A percentile compares a stretch with the other conserved stretches of the same genome.
Conservation (phyloP, 179 eudicot species). For the Vitellaria paradoxa region DNA sequence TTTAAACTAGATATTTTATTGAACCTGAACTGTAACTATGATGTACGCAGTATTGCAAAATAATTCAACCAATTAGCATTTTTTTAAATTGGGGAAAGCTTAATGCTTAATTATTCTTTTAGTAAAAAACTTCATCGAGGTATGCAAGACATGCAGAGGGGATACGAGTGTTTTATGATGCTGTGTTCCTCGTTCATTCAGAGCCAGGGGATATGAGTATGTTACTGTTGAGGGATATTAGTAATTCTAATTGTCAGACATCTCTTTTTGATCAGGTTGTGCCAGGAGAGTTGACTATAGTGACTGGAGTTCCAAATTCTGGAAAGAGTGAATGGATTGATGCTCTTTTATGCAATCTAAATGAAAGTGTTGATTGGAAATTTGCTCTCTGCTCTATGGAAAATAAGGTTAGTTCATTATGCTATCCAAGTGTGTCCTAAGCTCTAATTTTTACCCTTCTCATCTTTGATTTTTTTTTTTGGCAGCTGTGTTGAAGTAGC, state of each 20-base stretch:
- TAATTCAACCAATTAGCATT: not conserved
- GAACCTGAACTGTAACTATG: too few species aligned
- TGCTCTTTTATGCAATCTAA: slow-evolving; percentile 88
- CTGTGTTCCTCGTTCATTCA: not conserved
- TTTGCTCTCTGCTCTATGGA: slow-evolving; percentile 99
- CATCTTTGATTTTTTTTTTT: not conserved
- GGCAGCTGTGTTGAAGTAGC: not conserved
- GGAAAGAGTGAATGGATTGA: slow-evolving; percentile 99
- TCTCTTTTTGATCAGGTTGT: slow-evolving; percentile 57
- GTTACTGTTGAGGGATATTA: not conserved
- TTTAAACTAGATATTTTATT: too few species aligned
- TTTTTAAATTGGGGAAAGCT: not conserved
- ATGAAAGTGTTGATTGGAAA: slow-evolving; percentile 69
- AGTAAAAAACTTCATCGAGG: not conserved
- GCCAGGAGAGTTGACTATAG: slow-evolving; percentile 94
- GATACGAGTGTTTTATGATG: not conserved
- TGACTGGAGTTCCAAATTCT: slow-evolving; percentile 96
- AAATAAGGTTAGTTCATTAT: slow-evolving; percentile 54
- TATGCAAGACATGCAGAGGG: not conserved
- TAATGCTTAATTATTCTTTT: not conserved
- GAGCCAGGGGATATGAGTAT: not conserved
- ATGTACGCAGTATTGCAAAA: too few species aligned
- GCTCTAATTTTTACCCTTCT: not conserved
- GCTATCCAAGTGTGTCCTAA: not conserved
- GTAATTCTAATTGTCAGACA: not conserved